Conservation (phyloP, 768 basidiomycete genomes). For the Tephrocybe sp. region DNA sequence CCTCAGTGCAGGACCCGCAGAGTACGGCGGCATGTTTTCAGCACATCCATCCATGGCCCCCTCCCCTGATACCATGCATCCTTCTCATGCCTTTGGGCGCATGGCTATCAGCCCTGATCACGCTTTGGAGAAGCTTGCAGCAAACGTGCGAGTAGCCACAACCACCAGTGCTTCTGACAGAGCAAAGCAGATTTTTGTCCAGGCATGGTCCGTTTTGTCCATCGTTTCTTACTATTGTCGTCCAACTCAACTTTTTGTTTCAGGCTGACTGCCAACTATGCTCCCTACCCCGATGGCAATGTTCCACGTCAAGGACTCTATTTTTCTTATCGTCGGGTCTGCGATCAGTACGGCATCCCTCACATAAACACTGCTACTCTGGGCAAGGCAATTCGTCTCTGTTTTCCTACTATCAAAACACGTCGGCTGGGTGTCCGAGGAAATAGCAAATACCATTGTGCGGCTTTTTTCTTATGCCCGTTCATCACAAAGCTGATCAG, state of each 20-base stretch:
- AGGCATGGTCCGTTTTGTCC: slow-evolving; percentile 69
- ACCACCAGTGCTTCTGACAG: slow-evolving; percentile 90
- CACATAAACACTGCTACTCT: slow-evolving; percentile 96
- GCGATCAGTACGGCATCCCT: slow-evolving; percentile 89
- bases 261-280: slow-evolving; percentile 88
- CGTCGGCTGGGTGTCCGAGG: slow-evolving; percentile 88
- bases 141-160: slow-evolving; percentile 83
- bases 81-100: slow-evolving; percentile 72
- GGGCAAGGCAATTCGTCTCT: slow-evolving; percentile 90
- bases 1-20: slow-evolving; percentile 50
- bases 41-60: slow-evolving; percentile 44
- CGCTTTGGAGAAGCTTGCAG: slow-evolving; percentile 80
- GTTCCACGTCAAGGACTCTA: slow-evolving; percentile 93
- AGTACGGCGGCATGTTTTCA: slow-evolving; percentile 69
- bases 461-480: slow-evolving; percentile 34
- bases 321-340: slow-evolving; percentile 87
- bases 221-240: slow-evolving; percentile 3
- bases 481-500: slow-evolving; percentile 29
- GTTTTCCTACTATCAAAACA: slow-evolving; percentile 95
- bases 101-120: slow-evolving; percentile 78
- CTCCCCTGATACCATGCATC: slow-evolving; percentile 54
- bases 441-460: slow-evolving; percentile 96
- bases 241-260: slow-evolving; percentile 4
- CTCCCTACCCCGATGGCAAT: slow-evolving; percentile 88
- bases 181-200: slow-evolving; percentile 91